Conservation (phyloP, 116 monocot genomes). For the Thalassia testudinum region DNA sequence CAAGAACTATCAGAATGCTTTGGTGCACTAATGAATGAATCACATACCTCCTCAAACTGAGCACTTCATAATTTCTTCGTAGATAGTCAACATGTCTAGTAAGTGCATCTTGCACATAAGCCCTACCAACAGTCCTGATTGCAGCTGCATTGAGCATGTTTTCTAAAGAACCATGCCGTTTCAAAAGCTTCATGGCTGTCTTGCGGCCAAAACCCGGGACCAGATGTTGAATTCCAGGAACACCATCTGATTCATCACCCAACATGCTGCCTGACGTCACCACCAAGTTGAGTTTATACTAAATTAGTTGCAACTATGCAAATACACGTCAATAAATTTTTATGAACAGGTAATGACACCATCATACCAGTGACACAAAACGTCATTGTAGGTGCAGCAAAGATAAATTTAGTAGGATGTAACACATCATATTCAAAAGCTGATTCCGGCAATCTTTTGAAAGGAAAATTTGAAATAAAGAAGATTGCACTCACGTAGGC, state of each 20-base stretch:
- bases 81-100: slow-evolving; percentile 76
- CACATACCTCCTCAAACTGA: slow-evolving; percentile 69
- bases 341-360: too few species aligned
- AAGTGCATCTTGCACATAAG: slow-evolving; percentile 88
- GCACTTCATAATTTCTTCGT: slow-evolving; percentile 67
- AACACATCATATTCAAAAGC: too few species aligned
- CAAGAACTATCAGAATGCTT: neutral
- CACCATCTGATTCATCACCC: slow-evolving; percentile 91
- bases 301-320: too few species aligned
- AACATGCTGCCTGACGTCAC: slow-evolving; percentile 51
- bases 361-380: too few species aligned
- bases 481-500: slow-evolving; percentile 57
- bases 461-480: neutral
- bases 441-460: too few species aligned
- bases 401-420: too few species aligned
- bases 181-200: slow-evolving; percentile 83
- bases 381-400: too few species aligned
- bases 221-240: slow-evolving; percentile 85
- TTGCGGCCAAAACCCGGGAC: slow-evolving; percentile 81
- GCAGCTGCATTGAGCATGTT: slow-evolving; percentile 66
- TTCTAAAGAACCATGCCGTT: slow-evolving; percentile 73
- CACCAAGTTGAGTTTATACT: too few species aligned
- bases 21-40: neutral
- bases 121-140: slow-evolving; percentile 68
- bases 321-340: too few species aligned